Base-by-base conservation (phyloP, 2,329 filamentous ascomycete genomes). In the Thermothelomyces thermophilus region DNA sequence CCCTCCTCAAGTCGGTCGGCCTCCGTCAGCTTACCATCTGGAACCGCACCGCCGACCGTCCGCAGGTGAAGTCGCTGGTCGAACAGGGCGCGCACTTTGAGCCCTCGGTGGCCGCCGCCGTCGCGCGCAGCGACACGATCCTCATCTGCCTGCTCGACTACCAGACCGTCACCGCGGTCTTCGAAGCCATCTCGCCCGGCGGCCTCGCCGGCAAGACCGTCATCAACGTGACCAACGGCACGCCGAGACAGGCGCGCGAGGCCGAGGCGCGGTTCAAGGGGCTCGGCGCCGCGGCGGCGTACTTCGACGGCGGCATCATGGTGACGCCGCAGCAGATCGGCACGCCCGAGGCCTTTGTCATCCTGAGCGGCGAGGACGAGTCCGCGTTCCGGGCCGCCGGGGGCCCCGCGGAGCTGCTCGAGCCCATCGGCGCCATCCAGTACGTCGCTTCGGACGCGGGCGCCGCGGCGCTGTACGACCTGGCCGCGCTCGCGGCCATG, bases 241-340 rank as follows among this genome's bases (percentile, higher is more conserved):
- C 57, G 3, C 60, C 61, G 1, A 30, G 40, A 13, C 49, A 64
- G 35, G 57, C 62, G 1, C 43, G 42, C 33, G 50, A 57, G 2
- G 56, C 60, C 49, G 51, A 55, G 7, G n/a, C 30, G 1, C 51
- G 48, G 37, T 36, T 60, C 31, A 53, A 52, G 28, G 17, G 30
- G 4, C 44, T 50, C 26, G 51, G 51, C 17, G 57, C 52, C 1
- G 34, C 37, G 1, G 33, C 37, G 1, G 30, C 30, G 19, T 64
- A 63, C 49, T 57, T 62, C 26, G 63, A 64, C 54, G 62, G 63
- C 37, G 62, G 56, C 30, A 56, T 64, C 47, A 62, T 64, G 60
- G 61, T 61, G 3, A 61, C 61, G 2, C 61, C 62, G 26, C 53
- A 61, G 39, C 52, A 64, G 33, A 54, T 64, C 11, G 61, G 60